Evolutionary conservation across 2,329 filamentous ascomycete species (phyloP).

Genomic region (Pyricularia sp.): DNA sequence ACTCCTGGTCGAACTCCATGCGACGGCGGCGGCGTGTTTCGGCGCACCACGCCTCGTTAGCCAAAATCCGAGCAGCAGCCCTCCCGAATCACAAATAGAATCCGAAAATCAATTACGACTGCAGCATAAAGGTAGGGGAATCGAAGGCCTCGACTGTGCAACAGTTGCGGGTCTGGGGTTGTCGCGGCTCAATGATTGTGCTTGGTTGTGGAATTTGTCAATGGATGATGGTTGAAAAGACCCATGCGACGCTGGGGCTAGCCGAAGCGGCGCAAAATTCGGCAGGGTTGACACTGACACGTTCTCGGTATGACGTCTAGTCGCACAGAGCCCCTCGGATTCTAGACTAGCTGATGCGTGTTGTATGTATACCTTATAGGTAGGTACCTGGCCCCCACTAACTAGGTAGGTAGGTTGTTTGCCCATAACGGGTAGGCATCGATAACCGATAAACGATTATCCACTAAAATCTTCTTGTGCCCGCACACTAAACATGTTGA

Average conservation of each 20-base stretch:
- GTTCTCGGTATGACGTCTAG: neutral
- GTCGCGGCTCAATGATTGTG: neutral
- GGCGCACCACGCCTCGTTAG: conserved; percentile 7
- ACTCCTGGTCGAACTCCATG: conserved; percentile 9
- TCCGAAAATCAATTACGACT: neutral
- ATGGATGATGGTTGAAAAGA: neutral
- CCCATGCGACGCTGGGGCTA: neutral
- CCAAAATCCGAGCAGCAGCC: neutral
- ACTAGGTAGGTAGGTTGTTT: neutral
- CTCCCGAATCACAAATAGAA: neutral
- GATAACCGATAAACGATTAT: neutral
- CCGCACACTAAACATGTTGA: neutral
- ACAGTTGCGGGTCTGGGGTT: neutral
- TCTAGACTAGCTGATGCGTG: neutral
- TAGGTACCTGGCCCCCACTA: neutral
- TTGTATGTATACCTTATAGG: too few species aligned
- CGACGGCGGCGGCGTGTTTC: conserved; percentile 4
- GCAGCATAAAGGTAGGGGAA: neutral
- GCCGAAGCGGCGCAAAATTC: neutral
- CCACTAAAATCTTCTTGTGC: neutral
- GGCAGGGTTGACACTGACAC: neutral
- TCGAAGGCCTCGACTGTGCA: neutral
- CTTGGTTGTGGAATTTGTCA: neutral
- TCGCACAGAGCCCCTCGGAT: neutral
- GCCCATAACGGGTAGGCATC: neutral